A percentile compares a stretch with the other conserved stretches of the same genome.
phyloP scores from a whole-genome alignment of 1,284 basidiomycete genomes.

The Rhodotorula sp. region DNA sequence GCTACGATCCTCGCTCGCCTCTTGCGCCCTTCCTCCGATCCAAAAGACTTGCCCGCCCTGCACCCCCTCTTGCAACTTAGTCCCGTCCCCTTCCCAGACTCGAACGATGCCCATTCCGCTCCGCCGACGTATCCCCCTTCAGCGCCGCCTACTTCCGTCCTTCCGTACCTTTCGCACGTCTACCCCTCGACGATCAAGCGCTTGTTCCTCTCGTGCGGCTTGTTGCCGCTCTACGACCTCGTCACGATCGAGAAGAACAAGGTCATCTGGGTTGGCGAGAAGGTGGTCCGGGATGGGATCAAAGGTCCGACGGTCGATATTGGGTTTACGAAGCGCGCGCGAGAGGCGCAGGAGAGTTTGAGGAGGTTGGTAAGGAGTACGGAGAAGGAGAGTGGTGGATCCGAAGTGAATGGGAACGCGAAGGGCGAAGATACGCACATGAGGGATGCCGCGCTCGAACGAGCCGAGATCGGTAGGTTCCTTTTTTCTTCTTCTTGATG shows the following conservation, averaged over 20 bases:
- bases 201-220: constrained; percentile 60
- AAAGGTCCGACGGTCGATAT: constrained; percentile 52
- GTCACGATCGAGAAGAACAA: constrained; percentile 64
- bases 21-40: constrained; percentile 46
- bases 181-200: constrained; percentile 54
- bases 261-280: constrained; percentile 60
- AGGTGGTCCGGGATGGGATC: constrained; percentile 74
- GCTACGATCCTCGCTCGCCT: constrained; percentile 62
- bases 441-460: constrained; percentile 7
- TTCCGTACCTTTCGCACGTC: constrained; percentile 12
- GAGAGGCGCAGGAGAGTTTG: constrained; percentile 18
- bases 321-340: constrained; percentile 13
- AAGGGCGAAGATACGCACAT: neutral
- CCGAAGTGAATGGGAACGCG: neutral
- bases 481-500: too few species aligned
- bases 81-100: constrained; percentile 8
- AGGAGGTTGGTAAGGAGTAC: constrained; percentile 7
- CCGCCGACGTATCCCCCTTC: constrained; percentile 1
- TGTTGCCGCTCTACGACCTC: constrained; percentile 67
- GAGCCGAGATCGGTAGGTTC: constrained; percentile 23
- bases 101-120: constrained; percentile 3
- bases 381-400: neutral
- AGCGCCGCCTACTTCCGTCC: neutral
- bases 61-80: constrained; percentile 28
- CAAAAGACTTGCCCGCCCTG: constrained; percentile 13